A percentile compares a stretch with the other conserved stretches of the same genome.
Conservation (phyloP, 495 filamentous ascomycete genomes). For the Neurospora pannonica region DNA sequence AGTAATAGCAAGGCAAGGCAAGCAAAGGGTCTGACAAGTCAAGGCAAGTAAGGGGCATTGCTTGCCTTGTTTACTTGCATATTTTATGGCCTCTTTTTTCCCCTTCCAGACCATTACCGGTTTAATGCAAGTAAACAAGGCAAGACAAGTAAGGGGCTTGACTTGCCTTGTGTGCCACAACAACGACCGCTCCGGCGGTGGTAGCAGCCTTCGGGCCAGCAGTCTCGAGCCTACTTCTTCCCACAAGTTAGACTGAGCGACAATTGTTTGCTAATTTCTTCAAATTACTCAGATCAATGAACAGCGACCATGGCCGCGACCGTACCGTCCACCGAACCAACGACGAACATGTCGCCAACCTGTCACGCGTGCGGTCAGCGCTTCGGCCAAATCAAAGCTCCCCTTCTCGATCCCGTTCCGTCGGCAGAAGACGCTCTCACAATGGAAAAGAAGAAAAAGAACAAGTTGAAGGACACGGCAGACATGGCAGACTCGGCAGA, state of each 20-base stretch:
- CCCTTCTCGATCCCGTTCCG: neutral
- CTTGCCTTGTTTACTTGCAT: too few relatives aligned
- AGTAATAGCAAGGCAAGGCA: too few relatives aligned
- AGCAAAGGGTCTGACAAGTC: too few relatives aligned
- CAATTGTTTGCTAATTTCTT: neutral
- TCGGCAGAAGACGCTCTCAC: neutral
- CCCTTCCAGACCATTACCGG: too few relatives aligned
- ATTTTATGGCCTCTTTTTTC: too few relatives aligned
- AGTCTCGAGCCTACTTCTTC: neutral
- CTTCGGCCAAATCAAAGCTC: neutral
- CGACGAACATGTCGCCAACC: neutral
- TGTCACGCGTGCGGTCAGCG: neutral
- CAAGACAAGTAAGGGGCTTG: too few relatives aligned
- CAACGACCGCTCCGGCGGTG: too few relatives aligned
- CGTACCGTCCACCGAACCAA: neutral
- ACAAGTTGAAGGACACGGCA: neutral
- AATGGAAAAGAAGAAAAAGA: neutral
- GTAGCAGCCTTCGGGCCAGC: too few relatives aligned
- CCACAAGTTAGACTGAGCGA: neutral
- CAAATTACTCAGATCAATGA: neutral
- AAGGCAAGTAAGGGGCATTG: too few relatives aligned
- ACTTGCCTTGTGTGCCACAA: too few relatives aligned
- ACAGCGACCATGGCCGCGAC: neutral
- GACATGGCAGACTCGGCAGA: too few relatives aligned
- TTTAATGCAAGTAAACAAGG: too few relatives aligned